A percentile compares a stretch with the other conserved stretches of the same genome.
Conservation (phyloP, 345 rosid genomes). For the Rubroshorea leprosula region DNA sequence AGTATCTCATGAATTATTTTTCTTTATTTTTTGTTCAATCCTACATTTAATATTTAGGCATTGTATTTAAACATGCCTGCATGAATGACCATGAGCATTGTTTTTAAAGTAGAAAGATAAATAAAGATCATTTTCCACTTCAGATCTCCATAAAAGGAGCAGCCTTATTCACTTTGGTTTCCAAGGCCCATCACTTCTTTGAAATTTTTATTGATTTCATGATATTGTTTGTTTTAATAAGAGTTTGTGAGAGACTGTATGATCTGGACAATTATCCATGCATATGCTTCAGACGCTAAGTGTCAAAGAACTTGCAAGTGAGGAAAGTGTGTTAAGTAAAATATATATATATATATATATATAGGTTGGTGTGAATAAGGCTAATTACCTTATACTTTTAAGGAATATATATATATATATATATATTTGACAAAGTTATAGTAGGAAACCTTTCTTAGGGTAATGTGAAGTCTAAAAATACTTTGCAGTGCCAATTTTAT, state of each 20-base stretch:
- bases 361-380: no score
- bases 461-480: background rate
- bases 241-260: background rate
- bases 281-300: background rate
- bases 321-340: background rate
- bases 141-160: conserved; percentile 2
- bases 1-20: background rate
- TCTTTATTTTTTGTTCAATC: background rate
- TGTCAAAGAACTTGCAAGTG: background rate
- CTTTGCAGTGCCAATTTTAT: conserved; percentile 73
- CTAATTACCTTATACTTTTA: no score
- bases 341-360: no score
- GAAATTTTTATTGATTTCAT: no score
- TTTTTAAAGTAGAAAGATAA: background rate
- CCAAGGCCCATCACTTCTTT: background rate
- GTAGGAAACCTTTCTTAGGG: background rate
- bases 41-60: background rate
- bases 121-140: background rate
- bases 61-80: background rate
- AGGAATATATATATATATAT: no score
- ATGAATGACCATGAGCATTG: background rate
- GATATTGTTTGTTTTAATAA: background rate
- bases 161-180: conserved; percentile 1
- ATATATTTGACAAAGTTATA: background rate
- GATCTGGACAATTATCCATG: background rate